These are phyloP conservation scores for Yamadazyma taylorii DNA, from an alignment of 1,139 yeast genomes.

Conservation along the genomic window DNA sequence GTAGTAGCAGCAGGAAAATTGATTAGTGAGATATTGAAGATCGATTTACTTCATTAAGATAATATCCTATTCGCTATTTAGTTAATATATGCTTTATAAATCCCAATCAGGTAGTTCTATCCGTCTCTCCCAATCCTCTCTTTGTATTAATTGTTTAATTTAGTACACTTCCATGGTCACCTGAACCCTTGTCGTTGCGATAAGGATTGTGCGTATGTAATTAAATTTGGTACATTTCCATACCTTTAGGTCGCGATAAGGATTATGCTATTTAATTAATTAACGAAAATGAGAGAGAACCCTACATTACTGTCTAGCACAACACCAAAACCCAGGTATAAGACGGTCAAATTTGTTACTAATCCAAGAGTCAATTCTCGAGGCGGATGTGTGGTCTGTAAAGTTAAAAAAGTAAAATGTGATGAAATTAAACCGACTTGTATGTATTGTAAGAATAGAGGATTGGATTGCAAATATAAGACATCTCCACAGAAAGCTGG, in stretches of 20 bases:
- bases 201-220: too few species aligned
- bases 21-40: constrained; percentile 24
- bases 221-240: too few species aligned
- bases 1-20: constrained; percentile 38
- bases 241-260: too few species aligned
- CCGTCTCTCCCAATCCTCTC: too few species aligned
- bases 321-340: not conserved
- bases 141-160: too few species aligned
- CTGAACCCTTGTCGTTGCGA: too few species aligned
- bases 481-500: not conserved
- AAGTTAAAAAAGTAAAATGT: constrained; percentile 21
- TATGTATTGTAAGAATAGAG: constrained; percentile 19
- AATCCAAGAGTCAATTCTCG: constrained; percentile 13
- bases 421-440: constrained; percentile 26
- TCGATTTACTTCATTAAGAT: constrained; percentile 14
- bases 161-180: too few species aligned
- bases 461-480: constrained; percentile 18
- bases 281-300: not conserved
- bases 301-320: not conserved
- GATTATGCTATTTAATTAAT: too few species aligned
- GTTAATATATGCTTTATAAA: too few species aligned
- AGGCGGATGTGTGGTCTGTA: constrained; percentile 18
- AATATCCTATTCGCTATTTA: too few species aligned
- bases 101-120: too few species aligned
- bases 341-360: constrained; percentile 4